A percentile compares a stretch with the other conserved stretches of the same genome.
Evolutionary conservation across 2,329 filamentous ascomycete genomes (phyloP).

Genomic region (Exophiala lecanii-corni): DNA sequence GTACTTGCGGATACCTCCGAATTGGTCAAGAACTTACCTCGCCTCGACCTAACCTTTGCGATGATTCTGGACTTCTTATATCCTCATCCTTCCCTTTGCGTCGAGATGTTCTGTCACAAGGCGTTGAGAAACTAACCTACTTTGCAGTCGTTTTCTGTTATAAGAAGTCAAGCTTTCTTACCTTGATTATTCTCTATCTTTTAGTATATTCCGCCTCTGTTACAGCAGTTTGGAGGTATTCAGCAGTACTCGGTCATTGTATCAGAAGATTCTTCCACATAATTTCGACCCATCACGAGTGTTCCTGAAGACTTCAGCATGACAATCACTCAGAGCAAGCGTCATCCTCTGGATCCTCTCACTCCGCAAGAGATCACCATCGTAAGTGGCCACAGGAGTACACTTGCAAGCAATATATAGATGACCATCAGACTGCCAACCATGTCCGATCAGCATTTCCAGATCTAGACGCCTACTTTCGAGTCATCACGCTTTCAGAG

Average conservation of each 20-base stretch:
- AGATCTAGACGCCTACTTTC: conserved; percentile 39
- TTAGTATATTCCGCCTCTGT: no score
- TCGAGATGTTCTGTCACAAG: no score
- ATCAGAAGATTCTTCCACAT: no score
- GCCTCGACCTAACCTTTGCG: conserved; percentile 10
- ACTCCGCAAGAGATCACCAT: conserved; percentile 30
- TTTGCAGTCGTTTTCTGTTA: no score
- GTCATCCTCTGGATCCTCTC: conserved; percentile 32
- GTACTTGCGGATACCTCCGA: conserved; percentile 16
- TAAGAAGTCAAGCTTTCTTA: no score
- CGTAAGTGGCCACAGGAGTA: conserved; percentile 16
- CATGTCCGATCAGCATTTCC: conserved; percentile 35
- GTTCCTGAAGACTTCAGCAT: no score
- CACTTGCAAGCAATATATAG: not conserved
- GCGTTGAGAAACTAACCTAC: no score
- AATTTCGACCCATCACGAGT: no score
- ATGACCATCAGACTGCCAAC: conserved; percentile 26
- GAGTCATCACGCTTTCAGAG: conserved; percentile 49
- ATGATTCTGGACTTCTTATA: not conserved
- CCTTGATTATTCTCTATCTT: no score
- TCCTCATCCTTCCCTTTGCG: conserved; percentile 10
- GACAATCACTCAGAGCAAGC: conserved; percentile 1
- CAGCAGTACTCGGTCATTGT: no score
- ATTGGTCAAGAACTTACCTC: not conserved
- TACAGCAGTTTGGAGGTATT: no score